These are phyloP conservation scores for Sclerotinia trifoliorum DNA, from an alignment of 2,329 filamentous ascomycete genomes.

Conservation along the genomic window DNA sequence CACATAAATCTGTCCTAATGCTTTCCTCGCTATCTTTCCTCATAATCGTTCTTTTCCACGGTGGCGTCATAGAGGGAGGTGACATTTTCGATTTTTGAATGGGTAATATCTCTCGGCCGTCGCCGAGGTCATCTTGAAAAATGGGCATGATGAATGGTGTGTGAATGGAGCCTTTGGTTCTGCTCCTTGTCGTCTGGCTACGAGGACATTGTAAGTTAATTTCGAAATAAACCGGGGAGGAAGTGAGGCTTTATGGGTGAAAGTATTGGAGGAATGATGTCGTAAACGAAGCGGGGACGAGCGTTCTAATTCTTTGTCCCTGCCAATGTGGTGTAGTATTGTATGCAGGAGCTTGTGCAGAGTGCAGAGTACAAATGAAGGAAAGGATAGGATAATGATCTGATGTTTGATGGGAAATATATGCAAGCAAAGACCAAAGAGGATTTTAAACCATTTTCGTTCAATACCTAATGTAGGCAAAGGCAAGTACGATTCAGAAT, in stretches of 20 bases:
- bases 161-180: conserved; percentile 15
- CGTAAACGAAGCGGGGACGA: conserved; percentile 10
- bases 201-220: conserved; percentile 4
- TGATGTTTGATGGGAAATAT: not conserved
- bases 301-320: conserved; percentile 16
- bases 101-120: conserved; percentile 31
- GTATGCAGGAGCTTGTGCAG: conserved; percentile 9
- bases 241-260: conserved; percentile 4
- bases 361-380: not conserved
- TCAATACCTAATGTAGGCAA: not conserved
- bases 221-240: not conserved
- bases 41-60: conserved; percentile 27
- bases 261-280: conserved; percentile 6
- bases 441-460: not conserved
- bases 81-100: conserved; percentile 29
- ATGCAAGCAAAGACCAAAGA: conserved; percentile 7
- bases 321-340: conserved; percentile 19
- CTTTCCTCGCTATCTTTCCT: conserved; percentile 57
- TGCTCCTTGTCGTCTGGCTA: conserved; percentile 20
- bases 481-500: not conserved
- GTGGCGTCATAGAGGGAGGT: conserved; percentile 31
- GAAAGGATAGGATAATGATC: not conserved
- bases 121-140: conserved; percentile 53
- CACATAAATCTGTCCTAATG: conserved; percentile 59
- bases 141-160: conserved; percentile 52